Evolutionary conservation across 768 basidiomycete genomes (phyloP), one percentile per base, ranked within the genome.

Genomic region (Macrolepiota albuminosa): DNA sequence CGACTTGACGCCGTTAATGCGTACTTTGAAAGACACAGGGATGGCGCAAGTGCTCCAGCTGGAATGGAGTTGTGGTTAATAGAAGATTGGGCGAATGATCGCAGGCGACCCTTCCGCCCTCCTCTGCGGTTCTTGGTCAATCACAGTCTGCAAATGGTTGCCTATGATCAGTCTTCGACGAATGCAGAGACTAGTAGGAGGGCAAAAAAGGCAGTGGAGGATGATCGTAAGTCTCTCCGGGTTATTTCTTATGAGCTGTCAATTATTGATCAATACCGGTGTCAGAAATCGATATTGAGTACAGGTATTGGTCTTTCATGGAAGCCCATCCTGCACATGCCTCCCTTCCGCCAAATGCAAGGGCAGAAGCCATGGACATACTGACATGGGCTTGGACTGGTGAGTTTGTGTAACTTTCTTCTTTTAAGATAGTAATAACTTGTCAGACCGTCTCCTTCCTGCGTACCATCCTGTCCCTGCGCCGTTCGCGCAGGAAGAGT

Each of bases 321-420:
- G 88, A 91, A 70, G 73, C 81, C 37, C 90, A 93, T 64, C 91
- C 91, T 0, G 88, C 88, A 0, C 91, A 93, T 69, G 74, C 78
- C 8, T 67, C 78, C 0, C 75, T 93, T 31, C 81, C 86, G 8
- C 66, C 72, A 7, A 78, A 76, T 46, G 85, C 87, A 10, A 80
- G 80, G 52, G 71, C 75, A 0, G 91, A 93, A 63, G 91, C 91
- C 1, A 77, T 88, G 66, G 88, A 93, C 56, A 82, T 83, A 0
- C 74, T 93, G 63, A 88, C 83, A 26, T 93, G 92, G 91, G 84
- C 87, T 9, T 91, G 88, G 72, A 88, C 91, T 3, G 87, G 87
- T 86, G 60, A 34, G 74, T 67, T 26, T 42, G 21, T 48, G 10
- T 11, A 24, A 33, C 29, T 29, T 10, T 14, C 14, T 11, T 43